Evolutionary conservation across 768 basidiomycete genomes (phyloP).

Genomic region (Pleurotus eryngii): DNA sequence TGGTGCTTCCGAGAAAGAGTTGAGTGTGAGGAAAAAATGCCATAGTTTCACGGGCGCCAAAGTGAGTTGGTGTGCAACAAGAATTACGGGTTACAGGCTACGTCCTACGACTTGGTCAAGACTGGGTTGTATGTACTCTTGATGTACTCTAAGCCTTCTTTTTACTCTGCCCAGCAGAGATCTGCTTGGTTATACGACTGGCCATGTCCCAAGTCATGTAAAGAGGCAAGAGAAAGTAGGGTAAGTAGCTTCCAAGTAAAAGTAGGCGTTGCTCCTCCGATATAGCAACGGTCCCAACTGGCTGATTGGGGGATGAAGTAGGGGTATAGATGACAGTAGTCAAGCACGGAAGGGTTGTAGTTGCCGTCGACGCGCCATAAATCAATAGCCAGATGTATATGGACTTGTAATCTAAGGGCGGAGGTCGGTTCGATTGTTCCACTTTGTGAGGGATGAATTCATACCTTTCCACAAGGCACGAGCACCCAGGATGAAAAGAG

Average conservation of each 20-base stretch:
- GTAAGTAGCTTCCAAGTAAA: slow-evolving; percentile 68
- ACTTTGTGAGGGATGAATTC: not conserved
- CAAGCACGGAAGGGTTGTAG: slow-evolving; percentile 75
- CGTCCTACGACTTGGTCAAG: too few species aligned
- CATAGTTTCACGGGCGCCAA: slow-evolving; percentile 21
- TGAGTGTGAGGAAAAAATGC: slow-evolving; percentile 46
- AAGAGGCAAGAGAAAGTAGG: slow-evolving; percentile 71
- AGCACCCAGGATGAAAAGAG: slow-evolving; percentile 71
- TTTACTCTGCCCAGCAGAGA: slow-evolving; percentile 22
- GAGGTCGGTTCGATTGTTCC: not conserved
- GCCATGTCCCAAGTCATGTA: slow-evolving; percentile 76
- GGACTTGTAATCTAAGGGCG: slow-evolving; percentile 38
- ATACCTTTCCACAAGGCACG: slow-evolving; percentile 56
- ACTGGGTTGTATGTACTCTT: too few species aligned
- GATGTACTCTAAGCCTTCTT: slow-evolving; percentile 13
- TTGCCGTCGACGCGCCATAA: slow-evolving; percentile 76
- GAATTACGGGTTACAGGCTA: too few species aligned
- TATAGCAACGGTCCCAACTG: slow-evolving; percentile 32
- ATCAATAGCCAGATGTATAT: slow-evolving; percentile 64
- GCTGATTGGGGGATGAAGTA: slow-evolving; percentile 27
- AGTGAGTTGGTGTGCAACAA: too few species aligned
- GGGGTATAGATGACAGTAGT: slow-evolving; percentile 55
- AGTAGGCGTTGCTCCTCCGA: slow-evolving; percentile 49
- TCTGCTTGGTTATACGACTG: slow-evolving; percentile 30
- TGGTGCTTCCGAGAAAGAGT: slow-evolving; percentile 34